These are phyloP conservation scores for Diutina siamensis DNA, from an alignment of 1,139 yeast genomes.

Conservation along the genomic window DNA sequence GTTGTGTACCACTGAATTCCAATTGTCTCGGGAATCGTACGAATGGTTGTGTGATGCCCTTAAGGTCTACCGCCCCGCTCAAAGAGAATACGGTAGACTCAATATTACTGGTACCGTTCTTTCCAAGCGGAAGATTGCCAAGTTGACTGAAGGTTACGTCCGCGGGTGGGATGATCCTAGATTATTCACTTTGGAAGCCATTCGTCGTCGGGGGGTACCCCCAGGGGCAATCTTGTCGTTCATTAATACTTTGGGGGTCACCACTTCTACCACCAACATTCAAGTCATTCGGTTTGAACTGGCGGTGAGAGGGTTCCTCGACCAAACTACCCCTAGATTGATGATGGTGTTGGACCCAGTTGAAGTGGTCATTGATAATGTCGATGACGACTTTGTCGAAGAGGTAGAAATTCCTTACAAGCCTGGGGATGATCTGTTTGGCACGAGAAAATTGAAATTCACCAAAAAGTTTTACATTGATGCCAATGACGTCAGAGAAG, in stretches of 20 bases:
- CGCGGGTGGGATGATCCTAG: slow-evolving; percentile 99
- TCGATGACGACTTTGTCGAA: slow-evolving; percentile 64
- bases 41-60: slow-evolving; percentile 98
- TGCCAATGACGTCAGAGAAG: slow-evolving; percentile 74
- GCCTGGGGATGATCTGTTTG: slow-evolving; percentile 57
- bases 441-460: slow-evolving; percentile 68
- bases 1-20: slow-evolving; percentile 90
- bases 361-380: slow-evolving; percentile 71
- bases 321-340: slow-evolving; percentile 85
- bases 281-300: slow-evolving; percentile 84
- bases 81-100: slow-evolving; percentile 94
- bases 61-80: slow-evolving; percentile 95
- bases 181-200: slow-evolving; percentile 85
- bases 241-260: slow-evolving; percentile 92
- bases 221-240: slow-evolving; percentile 97
- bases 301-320: slow-evolving; percentile 78
- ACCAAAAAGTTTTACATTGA: slow-evolving; percentile 74
- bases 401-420: slow-evolving; percentile 74
- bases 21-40: slow-evolving; percentile 83
- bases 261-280: slow-evolving; percentile 85
- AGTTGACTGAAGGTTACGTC: slow-evolving; percentile 69
- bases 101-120: slow-evolving; percentile 89
- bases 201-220: slow-evolving; percentile 95
- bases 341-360: slow-evolving; percentile 90
- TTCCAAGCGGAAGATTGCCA: slow-evolving; percentile 92